phyloP scores from a whole-genome alignment of 164 flowering plant genomes.

The Liquidambar formosana region DNA sequence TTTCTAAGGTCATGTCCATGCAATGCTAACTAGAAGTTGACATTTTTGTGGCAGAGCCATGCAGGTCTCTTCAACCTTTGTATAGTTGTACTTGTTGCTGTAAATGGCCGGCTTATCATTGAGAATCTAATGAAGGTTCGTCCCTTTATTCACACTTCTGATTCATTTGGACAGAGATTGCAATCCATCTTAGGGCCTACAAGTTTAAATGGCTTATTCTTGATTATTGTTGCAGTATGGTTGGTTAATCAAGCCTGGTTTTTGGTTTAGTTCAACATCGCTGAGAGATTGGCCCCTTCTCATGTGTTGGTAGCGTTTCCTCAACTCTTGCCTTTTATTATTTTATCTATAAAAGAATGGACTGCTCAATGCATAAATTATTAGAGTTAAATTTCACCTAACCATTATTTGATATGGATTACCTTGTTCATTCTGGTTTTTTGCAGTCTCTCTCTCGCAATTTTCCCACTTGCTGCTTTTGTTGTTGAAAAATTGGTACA shows the following conservation, averaged over 20 bases:
- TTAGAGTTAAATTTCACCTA: background rate
- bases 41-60: slow-evolving; percentile 75
- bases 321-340: background rate
- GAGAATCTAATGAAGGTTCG: slow-evolving; percentile 97
- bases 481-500: slow-evolving; percentile 72
- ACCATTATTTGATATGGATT: too few relatives aligned
- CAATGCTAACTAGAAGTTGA: slow-evolving; percentile 2
- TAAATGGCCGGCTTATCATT: slow-evolving; percentile 91
- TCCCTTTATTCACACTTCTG: too few relatives aligned
- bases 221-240: slow-evolving; percentile 77
- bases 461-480: slow-evolving; percentile 78
- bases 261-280: slow-evolving; percentile 90
- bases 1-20: background rate
- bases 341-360: background rate
- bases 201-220: slow-evolving; percentile 6
- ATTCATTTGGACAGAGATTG: too few relatives aligned
- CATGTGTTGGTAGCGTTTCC: slow-evolving; percentile 81
- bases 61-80: slow-evolving; percentile 96
- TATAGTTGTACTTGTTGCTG: slow-evolving; percentile 90
- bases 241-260: slow-evolving; percentile 71
- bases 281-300: slow-evolving; percentile 95
- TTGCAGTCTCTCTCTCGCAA: slow-evolving; percentile 72
- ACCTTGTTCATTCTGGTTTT: slow-evolving; percentile 7
- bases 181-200: background rate
- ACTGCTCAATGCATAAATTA: background rate